Evolutionary conservation across 192 early-diverging fungal species (phyloP).

Genomic region (Piromyces finnis): DNA sequence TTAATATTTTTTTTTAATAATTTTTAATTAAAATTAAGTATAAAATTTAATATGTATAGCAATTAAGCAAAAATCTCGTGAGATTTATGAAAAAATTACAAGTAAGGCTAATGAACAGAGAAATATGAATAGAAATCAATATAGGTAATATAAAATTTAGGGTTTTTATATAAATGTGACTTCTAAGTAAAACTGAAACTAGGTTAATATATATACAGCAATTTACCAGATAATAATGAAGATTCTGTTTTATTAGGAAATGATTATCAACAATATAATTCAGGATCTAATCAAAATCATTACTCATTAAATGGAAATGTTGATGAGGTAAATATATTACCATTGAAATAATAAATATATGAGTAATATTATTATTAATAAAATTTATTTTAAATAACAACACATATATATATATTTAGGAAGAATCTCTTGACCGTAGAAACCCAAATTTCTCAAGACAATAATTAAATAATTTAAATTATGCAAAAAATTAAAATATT

Average conservation of each 20-base stretch:
- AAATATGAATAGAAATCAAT: not conserved
- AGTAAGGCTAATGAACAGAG: not conserved
- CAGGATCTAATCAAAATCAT: not conserved
- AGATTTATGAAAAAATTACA: not conserved
- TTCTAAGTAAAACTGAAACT: too few species aligned
- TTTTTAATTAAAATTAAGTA: too few species aligned
- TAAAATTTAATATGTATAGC: too few species aligned
- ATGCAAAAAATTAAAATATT: too few species aligned
- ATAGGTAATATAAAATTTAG: not conserved
- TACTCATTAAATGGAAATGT: not conserved
- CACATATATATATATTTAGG: not conserved
- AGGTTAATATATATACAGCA: not conserved
- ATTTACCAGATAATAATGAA: not conserved
- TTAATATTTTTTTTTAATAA: too few species aligned
- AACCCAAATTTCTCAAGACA: not conserved
- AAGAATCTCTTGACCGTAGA: not conserved
- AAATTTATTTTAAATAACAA: too few species aligned
- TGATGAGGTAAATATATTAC: not conserved
- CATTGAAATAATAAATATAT: too few species aligned
- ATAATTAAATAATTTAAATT: too few species aligned
- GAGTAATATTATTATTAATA: too few species aligned
- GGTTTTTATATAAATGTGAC: too few species aligned
- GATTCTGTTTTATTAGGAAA: not conserved
- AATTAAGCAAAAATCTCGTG: not conserved
- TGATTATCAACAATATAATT: not conserved